Evolutionary conservation across 2,329 filamentous ascomycete species (phyloP).

Genomic region (Alternaria rosae): DNA sequence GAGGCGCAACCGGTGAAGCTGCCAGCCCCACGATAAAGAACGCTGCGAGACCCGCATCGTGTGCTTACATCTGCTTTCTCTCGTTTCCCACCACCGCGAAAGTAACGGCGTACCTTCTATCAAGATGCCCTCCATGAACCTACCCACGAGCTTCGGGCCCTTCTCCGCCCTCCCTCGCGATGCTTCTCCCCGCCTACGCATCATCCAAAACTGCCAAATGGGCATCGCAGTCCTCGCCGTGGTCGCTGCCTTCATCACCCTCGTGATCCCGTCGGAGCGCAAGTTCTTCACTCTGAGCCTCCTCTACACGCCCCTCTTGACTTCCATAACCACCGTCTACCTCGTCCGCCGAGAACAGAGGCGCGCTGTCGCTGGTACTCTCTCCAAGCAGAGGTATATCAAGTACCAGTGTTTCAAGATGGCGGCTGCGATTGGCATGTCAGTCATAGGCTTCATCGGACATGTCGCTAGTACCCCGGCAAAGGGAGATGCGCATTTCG

Average conservation of each 20-base stretch:
- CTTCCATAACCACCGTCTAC: conserved; percentile 27
- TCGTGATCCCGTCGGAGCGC: conserved; percentile 26
- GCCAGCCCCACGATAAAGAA: conserved; percentile 22
- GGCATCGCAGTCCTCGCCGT: conserved; percentile 20
- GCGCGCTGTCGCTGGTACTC: conserved; percentile 20
- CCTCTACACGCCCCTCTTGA: conserved; percentile 30
- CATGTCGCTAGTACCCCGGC: conserved; percentile 13
- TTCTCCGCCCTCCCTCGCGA: conserved; percentile 7
- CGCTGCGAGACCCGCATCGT: neutral
- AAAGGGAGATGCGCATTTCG: conserved; percentile 6
- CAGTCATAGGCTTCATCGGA: conserved; percentile 27
- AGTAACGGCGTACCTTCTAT: neutral
- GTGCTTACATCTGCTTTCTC: neutral
- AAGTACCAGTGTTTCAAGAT: conserved; percentile 37
- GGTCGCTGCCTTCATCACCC: conserved; percentile 25
- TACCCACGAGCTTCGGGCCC: neutral
- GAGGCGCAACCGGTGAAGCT: conserved; percentile 32
- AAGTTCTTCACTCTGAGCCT: conserved; percentile 35
- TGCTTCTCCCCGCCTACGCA: conserved; percentile 28
- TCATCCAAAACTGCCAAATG: conserved; percentile 28
- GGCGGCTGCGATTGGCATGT: conserved; percentile 22
- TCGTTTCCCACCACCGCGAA: neutral
- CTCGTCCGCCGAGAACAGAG: conserved; percentile 29
- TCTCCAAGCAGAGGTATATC: conserved; percentile 32
- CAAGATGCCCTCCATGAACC: neutral